Evolutionary conservation across 2,329 filamentous ascomycete species (phyloP), one percentile per base, ranked within the genome.

Genomic region (Phaeoacremonium minimum): DNA sequence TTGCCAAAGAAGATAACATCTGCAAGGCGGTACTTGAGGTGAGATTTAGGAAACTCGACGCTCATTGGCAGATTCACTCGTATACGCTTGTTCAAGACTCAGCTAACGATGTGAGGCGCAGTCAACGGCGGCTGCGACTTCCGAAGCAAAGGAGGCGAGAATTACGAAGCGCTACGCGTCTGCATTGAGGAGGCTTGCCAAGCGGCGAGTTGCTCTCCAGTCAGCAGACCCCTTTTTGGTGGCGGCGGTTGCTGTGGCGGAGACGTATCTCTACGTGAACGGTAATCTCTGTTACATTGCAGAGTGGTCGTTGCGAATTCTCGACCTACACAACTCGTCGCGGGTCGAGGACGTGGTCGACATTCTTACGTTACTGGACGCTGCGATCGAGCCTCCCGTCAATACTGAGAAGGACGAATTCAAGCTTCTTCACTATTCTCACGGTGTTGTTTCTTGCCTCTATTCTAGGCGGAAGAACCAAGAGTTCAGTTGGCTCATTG

Each of bases 211-310:
- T 35, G 79, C 84, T 15, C 63, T 85, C 32, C 68, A 77, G 4
- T 69, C 66, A 15, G 80, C 79, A 5, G 59, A 67, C 19, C 85
- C 85, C 0, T 87, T 77, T 51, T 69, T 75, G 0, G 72, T 74
- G 13, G 72, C 71, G 3, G 62, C 80, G 1, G 51, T 87, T 19
- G 83, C 73, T 4, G 63, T 76, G 35, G 80, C 73, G 4, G 71
- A 77, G 16, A 65, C 68, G 4, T 87, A 82, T 55, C 55, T 80
- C 3, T 87, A 84, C 52, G 63, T 66, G 14, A 69, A 77, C 39
- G 82, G 84, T 6, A 66, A 76, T 9, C 60, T 89, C 13, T 86
- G 82, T 47, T 83, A 87, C 50, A 69, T 75, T 9, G 52, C 67
- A 28, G 66, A 69, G 29, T 40, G 49, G 22, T 35, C 53, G 33